These are phyloP conservation scores for Microthyrium microscopicum DNA, from an alignment of 2,329 filamentous ascomycete species.

Conservation along the genomic window DNA sequence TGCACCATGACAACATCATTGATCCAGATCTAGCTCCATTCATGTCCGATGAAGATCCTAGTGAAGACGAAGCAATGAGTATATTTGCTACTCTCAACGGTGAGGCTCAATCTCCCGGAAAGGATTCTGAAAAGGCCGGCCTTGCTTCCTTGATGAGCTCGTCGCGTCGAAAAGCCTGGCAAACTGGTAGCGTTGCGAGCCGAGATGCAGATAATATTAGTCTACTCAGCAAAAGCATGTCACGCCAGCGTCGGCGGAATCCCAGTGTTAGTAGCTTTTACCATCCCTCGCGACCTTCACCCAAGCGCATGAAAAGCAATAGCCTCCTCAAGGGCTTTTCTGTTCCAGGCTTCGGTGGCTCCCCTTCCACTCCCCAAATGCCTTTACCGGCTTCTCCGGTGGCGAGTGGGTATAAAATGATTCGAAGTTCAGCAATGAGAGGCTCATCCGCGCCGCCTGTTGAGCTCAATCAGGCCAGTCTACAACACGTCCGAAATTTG, in stretches of 20 bases:
- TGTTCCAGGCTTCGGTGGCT: neutral
- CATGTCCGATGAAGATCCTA: constrained; percentile 87
- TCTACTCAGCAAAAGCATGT: constrained; percentile 1
- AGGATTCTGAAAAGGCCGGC: constrained; percentile 54
- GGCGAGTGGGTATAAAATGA: constrained; percentile 23
- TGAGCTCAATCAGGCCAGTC: constrained; percentile 72
- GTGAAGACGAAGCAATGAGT: constrained; percentile 79
- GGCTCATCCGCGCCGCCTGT: constrained; percentile 57
- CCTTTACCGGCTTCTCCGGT: constrained; percentile 7
- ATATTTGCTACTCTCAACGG: constrained; percentile 60
- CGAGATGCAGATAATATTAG: constrained; percentile 7
- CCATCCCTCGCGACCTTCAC: constrained; percentile 49
- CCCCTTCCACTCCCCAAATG: constrained; percentile 2
- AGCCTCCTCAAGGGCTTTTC: constrained; percentile 34
- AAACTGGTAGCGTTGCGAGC: constrained; percentile 49
- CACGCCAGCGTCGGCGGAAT: constrained; percentile 48
- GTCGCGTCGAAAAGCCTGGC: constrained; percentile 52
- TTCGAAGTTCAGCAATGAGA: constrained; percentile 62
- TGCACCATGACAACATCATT: constrained; percentile 96
- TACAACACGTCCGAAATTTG: constrained; percentile 75
- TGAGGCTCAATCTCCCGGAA: constrained; percentile 42
- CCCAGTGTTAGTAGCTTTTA: constrained; percentile 66
- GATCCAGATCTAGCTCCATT: constrained; percentile 91
- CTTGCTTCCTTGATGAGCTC: constrained; percentile 57
- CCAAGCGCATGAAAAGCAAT: constrained; percentile 43